A percentile compares a stretch with the other conserved stretches of the same genome.
These are phyloP conservation scores for Tilletia horrida DNA, from an alignment of 1,284 basidiomycete genomes.

Conservation along the genomic window DNA sequence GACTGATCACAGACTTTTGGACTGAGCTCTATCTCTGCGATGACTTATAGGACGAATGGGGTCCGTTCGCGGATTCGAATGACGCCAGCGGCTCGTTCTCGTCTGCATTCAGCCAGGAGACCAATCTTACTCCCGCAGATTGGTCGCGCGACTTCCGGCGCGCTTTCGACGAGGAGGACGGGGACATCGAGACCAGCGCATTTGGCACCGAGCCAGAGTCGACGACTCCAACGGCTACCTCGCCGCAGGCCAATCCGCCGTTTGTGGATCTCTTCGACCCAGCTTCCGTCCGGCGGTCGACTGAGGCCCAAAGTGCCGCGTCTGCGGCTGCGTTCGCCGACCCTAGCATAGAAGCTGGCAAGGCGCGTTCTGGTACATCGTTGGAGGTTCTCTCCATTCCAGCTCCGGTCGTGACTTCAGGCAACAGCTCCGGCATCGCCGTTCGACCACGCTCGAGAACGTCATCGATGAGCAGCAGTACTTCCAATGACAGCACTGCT, in stretches of 20 bases:
- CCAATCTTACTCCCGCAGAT: slow-evolving; percentile 50
- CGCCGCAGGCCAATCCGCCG: slow-evolving; percentile 26
- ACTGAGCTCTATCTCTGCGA: too few species aligned
- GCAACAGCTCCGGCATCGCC: slow-evolving; percentile 15
- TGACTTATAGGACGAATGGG: slow-evolving; percentile 51
- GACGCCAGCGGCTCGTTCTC: slow-evolving; percentile 14
- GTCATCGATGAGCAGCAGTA: slow-evolving; percentile 32
- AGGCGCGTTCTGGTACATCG: neutral
- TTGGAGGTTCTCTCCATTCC: neutral
- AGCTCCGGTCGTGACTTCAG: neutral
- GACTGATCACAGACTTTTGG: too few species aligned
- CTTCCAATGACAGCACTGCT: slow-evolving; percentile 26
- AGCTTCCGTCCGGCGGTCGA: slow-evolving; percentile 12
- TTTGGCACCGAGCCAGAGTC: slow-evolving; percentile 22
- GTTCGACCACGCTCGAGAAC: slow-evolving; percentile 17
- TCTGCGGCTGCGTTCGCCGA: neutral
- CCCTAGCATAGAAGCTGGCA: neutral
- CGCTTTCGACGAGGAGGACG: slow-evolving; percentile 34
- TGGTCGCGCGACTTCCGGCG: slow-evolving; percentile 43
- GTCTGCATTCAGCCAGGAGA: slow-evolving; percentile 32
- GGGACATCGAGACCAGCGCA: slow-evolving; percentile 22
- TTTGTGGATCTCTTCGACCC: slow-evolving; percentile 29
- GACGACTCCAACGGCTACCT: slow-evolving; percentile 27
- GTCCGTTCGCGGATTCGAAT: slow-evolving; percentile 47
- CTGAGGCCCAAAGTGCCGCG: neutral